Percentiles rank a stretch among this genome's conserved stretches.
These are phyloP conservation scores for Zygotorulaspora danielsina DNA, from an alignment of 805 yeast species.

Conservation along the genomic window DNA sequence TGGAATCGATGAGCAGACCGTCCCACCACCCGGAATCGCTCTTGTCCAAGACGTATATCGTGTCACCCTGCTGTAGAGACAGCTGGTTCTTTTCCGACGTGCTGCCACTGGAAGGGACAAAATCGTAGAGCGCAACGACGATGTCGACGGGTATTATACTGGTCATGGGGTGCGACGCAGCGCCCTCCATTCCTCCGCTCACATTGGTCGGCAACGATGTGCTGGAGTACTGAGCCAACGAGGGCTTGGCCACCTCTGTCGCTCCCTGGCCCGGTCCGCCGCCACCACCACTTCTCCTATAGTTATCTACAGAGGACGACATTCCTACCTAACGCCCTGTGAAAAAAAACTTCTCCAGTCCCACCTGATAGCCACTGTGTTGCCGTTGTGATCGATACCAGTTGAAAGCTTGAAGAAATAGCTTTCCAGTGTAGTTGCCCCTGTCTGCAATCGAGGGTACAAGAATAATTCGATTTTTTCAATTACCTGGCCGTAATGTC, in stretches of 20 bases:
- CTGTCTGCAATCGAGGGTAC: no score
- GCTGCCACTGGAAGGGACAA: slow-evolving; percentile 10
- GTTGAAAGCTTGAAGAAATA: no score
- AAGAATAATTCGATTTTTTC: no score
- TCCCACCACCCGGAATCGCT: slow-evolving; percentile 83
- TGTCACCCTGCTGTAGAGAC: slow-evolving; percentile 51
- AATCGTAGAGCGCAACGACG: slow-evolving; percentile 24
- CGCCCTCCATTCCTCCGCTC: not conserved
- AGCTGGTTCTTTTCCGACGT: slow-evolving; percentile 14
- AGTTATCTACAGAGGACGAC: not conserved
- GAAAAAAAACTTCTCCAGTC: no score
- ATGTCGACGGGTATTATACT: slow-evolving; percentile 18
- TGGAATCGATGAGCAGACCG: slow-evolving; percentile 46
- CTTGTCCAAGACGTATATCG: slow-evolving; percentile 63
- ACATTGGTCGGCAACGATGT: not conserved
- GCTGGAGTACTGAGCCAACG: not conserved
- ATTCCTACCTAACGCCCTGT: no score
- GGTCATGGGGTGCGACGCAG: slow-evolving; percentile 5
- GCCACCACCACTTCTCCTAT: not conserved
- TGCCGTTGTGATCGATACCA: no score
- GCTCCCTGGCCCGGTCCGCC: not conserved
- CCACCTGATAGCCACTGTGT: no score
- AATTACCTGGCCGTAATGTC: no score
- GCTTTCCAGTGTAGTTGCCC: no score
- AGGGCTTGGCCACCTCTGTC: not conserved